Conservation (phyloP, 306 rosid species). For the Corylus heterophylla region DNA sequence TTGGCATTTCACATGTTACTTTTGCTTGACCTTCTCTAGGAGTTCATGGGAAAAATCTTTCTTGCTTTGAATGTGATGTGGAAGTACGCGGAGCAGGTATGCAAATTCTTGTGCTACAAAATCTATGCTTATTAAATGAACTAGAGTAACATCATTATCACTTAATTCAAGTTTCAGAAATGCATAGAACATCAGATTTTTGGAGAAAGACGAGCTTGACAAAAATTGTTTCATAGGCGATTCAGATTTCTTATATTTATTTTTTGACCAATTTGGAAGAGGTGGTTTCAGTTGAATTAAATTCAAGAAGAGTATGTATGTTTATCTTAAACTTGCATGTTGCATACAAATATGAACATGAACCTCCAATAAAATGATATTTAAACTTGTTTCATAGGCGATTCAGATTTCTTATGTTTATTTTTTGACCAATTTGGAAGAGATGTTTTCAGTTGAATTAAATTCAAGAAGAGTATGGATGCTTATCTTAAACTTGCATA, state of each 20-base stretch:
- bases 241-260: neutral
- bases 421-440: neutral
- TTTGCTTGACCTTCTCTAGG: conserved; percentile 46
- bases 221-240: neutral
- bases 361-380: neutral
- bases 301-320: too few relatives aligned
- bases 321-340: neutral
- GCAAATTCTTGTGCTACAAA: conserved; percentile 13
- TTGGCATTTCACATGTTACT: conserved; percentile 15
- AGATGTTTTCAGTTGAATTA: neutral
- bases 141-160: neutral
- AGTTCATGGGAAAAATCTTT: conserved; percentile 95
- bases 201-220: neutral
- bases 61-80: conserved; percentile 99
- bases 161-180: neutral
- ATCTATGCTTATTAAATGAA: neutral
- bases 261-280: neutral
- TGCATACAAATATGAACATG: too few relatives aligned
- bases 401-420: neutral
- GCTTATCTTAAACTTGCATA: neutral
- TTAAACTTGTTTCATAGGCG: neutral
- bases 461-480: too few relatives aligned
- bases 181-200: neutral
- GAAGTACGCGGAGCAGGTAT: conserved; percentile 98
- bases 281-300: neutral